Evolutionary conservation across 2,329 filamentous ascomycete species (phyloP).

Genomic region (Sphaerulina musiva): DNA sequence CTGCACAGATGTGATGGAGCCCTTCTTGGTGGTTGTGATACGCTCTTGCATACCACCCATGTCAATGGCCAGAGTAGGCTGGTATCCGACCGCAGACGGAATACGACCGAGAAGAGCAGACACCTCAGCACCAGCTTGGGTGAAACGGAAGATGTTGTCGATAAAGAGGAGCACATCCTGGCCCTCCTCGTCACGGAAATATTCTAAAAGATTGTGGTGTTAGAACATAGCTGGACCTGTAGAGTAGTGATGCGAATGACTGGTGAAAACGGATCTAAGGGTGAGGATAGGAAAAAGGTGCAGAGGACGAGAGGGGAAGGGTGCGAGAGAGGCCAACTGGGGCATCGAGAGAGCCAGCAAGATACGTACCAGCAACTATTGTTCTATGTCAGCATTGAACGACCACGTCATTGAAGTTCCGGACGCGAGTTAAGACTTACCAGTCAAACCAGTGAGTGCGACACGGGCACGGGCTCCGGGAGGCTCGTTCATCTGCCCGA

Average conservation of each 20-base stretch:
- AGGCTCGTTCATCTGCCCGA: slow-evolving; percentile 99
- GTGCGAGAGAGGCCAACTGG: too few species aligned
- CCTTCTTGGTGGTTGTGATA: slow-evolving; percentile 99
- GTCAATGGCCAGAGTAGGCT: slow-evolving; percentile 95
- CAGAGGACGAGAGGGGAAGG: too few species aligned
- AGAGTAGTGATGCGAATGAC: not conserved
- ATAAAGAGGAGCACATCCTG: slow-evolving; percentile 99
- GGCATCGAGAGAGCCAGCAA: not conserved
- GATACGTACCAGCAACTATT: too few species aligned
- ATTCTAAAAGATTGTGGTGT: slow-evolving; percentile 45
- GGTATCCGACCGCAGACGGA: slow-evolving; percentile 99
- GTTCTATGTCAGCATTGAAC: too few species aligned
- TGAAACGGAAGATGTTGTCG: slow-evolving; percentile 99
- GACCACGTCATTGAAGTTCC: too few species aligned
- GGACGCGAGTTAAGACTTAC: not conserved
- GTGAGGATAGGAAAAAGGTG: too few species aligned
- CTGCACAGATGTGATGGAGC: slow-evolving; percentile 99
- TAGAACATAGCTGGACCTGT: not conserved
- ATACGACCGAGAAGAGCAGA: slow-evolving; percentile 99
- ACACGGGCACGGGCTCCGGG: slow-evolving; percentile 99
- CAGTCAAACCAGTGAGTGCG: slow-evolving; percentile 70
- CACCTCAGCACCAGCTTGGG: slow-evolving; percentile 99
- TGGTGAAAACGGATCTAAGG: too few species aligned
- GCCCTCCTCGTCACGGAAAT: slow-evolving; percentile 64
- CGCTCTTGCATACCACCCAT: slow-evolving; percentile 99